Evolutionary conservation across 768 basidiomycete species (phyloP), one percentile per base, ranked within the genome.

Genomic region (Pholiota molesta): DNA sequence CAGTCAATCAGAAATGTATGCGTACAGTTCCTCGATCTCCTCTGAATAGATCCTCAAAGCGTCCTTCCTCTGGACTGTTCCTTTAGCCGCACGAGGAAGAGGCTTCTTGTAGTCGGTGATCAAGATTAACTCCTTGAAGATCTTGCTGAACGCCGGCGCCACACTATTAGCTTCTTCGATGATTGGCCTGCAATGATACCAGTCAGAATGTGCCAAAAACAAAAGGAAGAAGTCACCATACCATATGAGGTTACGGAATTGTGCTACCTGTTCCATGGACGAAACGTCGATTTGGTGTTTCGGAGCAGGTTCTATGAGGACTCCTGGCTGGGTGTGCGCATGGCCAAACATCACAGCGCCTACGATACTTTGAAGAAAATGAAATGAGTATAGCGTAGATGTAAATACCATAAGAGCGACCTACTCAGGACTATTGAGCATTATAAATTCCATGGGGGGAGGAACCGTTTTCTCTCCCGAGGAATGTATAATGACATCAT

Each of bases 71-170:
- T 75, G 76, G 5, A 83, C 75, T 0, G 82, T 84, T 1, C 82
- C 82, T 66, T 86, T 87, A 0, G 75, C 78, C 2, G 80, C 72
- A 31, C 79, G 78, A n/a, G 77, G 69, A 62, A 86, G 73, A 1
- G 81, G 83, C 19, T 77, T 77, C 14, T 68, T 67, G 3, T 68
- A 66, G 1, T 65, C 62, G 0, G 81, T 72, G 13, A 84, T 72
- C 52, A 85, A 54, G 52, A 86, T 79, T 79, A 86, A 80, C 66
- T 86, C 81, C 58, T 82, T 81, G 70, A 83, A 83, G 10, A 84
- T 75, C 23, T 77, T 73, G 59, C 78, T 80, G 61, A 78, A 82
- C 1, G 72, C 61, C 0, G 84, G 83, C 3, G 77, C 76, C 26
- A 73, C 69, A 53, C 69, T 71, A 65, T 83, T 84, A 3, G 81